Evolutionary conservation across 2,329 filamentous ascomycete genomes (phyloP), one percentile per base, ranked within the genome.

Genomic region (Exserohilum rostratum): DNA sequence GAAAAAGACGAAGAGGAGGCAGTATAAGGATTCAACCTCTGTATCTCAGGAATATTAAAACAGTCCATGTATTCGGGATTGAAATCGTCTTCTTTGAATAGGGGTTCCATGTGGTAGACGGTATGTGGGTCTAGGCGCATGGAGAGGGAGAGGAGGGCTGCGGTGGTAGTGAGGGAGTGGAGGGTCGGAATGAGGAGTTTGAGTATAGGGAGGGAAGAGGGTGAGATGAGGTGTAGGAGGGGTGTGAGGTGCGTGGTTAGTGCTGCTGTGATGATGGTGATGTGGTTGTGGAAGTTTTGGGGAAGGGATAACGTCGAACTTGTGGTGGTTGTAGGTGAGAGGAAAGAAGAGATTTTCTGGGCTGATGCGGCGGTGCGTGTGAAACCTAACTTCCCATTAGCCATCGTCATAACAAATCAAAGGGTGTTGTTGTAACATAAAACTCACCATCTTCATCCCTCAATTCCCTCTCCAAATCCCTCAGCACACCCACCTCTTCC

Each of bases 121-220:
- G 70, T 73, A 51, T 66, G 58, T 0, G 56, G 38, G 39, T 70
- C 65, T 5, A 63, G 27, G 18, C 58, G 64, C 68, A 74, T 72
- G 31, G 54, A 40, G 0, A 74, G 57, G 37, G 53, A 57, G 10
- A 72, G 56, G 0, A 71, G 35, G 6, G 50, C 70, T 18, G 70
- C 64, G n/a, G 44, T 30, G 13, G 49, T 35, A 39, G 62, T 50
- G 55, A 68, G 49, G 11, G 6, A 37, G 42, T 51, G 54, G 11
- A 71, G 55, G 10, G 17, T 1, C 3, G 15, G 6, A 40, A 52
- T 46, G 6, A 62, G 29, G 18, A 31, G 15, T 6, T 20, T 40
- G 17, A 15, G 17, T 13, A 33, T 9, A 18, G 35, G 10, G 27
- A 18, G 7, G 0, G 29, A 22, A 38, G 37, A 5, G 7, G 22